Evolutionary conservation across 2,329 filamentous ascomycete genomes (phyloP).

Genomic region (Sporothrix brasiliensis): DNA sequence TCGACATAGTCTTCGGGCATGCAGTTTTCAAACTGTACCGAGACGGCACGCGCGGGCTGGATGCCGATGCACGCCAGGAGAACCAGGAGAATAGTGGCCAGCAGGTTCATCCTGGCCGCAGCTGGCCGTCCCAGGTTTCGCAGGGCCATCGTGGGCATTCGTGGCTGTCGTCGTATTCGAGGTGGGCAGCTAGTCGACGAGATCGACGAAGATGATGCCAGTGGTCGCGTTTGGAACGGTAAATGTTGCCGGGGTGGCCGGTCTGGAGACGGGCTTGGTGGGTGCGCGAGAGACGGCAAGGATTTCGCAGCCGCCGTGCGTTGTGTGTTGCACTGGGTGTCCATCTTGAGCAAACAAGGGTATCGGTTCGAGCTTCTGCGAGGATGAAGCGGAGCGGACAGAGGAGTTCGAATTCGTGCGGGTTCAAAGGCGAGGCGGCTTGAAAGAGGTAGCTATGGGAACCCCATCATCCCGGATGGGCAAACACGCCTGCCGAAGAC

Average conservation of each 20-base stretch:
- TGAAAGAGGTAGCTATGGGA: constrained; percentile 26
- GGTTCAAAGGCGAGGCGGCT: constrained; percentile 11
- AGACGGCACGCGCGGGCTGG: constrained; percentile 61
- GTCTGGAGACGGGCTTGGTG: not conserved
- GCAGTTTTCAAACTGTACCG: constrained; percentile 83
- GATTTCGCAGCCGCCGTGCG: not conserved
- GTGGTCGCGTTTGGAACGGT: not conserved
- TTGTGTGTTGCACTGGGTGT: not conserved
- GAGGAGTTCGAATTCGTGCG: not conserved
- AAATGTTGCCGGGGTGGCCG: not conserved
- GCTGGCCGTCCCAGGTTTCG: not conserved
- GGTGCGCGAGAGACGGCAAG: not conserved
- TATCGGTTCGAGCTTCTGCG: constrained; percentile 4
- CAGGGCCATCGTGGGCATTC: not conserved
- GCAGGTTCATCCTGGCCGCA: not conserved
- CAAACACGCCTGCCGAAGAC: constrained; percentile 23
- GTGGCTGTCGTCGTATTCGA: constrained; percentile 24
- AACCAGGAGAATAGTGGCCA: constrained; percentile 43
- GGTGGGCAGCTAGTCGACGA: not conserved
- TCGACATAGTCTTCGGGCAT: constrained; percentile 59
- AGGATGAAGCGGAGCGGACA: not conserved
- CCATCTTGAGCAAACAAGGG: constrained; percentile 3
- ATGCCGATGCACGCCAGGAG: constrained; percentile 47
- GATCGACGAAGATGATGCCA: not conserved
- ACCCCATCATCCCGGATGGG: constrained; percentile 29